Percentiles rank a stretch among this genome's conserved stretches.
These are phyloP conservation scores for Malus sieversii DNA, from an alignment of 306 rosid genomes.

Conservation along the genomic window DNA sequence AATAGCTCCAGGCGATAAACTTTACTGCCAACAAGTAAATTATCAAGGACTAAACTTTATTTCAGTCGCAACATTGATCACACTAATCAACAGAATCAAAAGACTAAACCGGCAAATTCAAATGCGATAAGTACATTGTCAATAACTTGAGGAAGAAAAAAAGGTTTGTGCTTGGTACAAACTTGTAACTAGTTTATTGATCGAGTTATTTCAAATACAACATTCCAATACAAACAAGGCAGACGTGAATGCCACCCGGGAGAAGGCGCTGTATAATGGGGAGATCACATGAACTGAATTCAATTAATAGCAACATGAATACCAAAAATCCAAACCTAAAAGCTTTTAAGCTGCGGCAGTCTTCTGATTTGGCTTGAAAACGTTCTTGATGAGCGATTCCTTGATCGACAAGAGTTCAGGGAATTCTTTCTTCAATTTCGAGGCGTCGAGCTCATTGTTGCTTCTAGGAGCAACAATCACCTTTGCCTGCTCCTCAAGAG, in stretches of 20 bases:
- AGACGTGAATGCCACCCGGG: background rate
- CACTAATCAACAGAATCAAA: background rate
- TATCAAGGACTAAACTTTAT: background rate
- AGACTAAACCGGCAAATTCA: background rate
- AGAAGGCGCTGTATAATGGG: background rate
- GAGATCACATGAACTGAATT: constrained; percentile 21
- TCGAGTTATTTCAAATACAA: constrained; percentile 18
- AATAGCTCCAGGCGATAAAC: background rate
- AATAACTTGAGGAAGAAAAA: background rate
- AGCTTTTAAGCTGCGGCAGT: constrained; percentile 23
- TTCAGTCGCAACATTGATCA: background rate
- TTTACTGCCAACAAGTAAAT: background rate
- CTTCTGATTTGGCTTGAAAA: constrained; percentile 63
- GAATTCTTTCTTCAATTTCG: constrained; percentile 58
- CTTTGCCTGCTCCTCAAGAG: constrained; percentile 85
- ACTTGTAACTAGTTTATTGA: constrained; percentile 35
- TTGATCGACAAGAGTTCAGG: constrained; percentile 74
- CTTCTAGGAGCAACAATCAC: constrained; percentile 80
- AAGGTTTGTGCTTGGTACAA: background rate
- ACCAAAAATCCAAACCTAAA: constrained; percentile 18
- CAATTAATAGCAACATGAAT: constrained; percentile 22
- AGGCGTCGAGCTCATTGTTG: constrained; percentile 74
- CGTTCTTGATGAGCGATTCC: constrained; percentile 76
- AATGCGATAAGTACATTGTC: constrained; percentile 3
- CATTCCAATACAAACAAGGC: constrained; percentile 25